Conservation (phyloP, 495 filamentous ascomycete genomes). For the Pseudoneurospora amorphoporcata region DNA sequence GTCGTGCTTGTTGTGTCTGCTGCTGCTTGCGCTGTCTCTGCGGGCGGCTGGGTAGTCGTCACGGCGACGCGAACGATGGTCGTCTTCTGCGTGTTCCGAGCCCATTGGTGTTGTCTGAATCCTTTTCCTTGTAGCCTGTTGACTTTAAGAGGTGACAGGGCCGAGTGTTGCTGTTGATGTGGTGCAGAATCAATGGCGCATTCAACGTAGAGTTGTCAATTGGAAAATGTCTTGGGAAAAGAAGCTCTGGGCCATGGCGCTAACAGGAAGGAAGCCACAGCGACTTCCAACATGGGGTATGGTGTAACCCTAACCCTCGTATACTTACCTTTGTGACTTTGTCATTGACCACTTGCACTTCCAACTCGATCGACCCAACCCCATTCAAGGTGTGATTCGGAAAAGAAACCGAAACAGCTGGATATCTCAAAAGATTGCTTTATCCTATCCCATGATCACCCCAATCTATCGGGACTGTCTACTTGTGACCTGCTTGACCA, state of each 20-base stretch:
- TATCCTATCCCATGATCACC: background rate
- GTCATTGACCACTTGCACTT: background rate
- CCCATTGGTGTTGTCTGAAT: conserved; percentile 9
- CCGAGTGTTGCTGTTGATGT: too few species aligned
- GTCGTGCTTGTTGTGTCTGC: conserved; percentile 3
- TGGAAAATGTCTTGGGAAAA: background rate
- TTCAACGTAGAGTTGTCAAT: background rate
- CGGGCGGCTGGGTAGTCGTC: conserved; percentile 5
- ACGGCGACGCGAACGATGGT: conserved; percentile 10
- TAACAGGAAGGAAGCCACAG: background rate
- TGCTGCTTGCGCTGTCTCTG: background rate
- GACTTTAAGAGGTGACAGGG: background rate
- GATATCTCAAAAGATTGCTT: background rate
- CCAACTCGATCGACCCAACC: background rate
- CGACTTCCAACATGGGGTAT: background rate
- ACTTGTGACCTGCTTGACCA: background rate
- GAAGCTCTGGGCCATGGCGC: background rate
- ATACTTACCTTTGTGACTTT: background rate
- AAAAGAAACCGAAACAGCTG: background rate
- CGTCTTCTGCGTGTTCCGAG: conserved; percentile 4
- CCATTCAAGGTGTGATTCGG: background rate
- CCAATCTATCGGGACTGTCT: background rate
- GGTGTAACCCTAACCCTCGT: background rate
- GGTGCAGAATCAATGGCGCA: background rate
- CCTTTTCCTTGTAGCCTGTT: background rate